Base-by-base conservation (phyloP, 768 basidiomycete species). In the Dioszegia crocea region DNA sequence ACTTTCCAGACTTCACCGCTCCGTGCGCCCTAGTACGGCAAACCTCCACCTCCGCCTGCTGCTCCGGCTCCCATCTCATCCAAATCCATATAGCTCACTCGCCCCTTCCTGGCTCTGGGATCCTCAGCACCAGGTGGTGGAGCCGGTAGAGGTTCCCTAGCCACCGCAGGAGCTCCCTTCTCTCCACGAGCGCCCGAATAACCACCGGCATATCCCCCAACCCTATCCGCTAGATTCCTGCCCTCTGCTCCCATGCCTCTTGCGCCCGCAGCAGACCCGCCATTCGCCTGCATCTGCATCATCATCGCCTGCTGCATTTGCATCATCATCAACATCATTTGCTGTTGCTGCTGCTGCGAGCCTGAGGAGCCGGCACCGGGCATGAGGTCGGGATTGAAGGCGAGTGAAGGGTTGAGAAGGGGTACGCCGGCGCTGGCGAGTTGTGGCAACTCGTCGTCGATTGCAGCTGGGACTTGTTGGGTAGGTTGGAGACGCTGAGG, bases 11-110 rank as follows among this genome's bases (percentile, higher is more conserved):
- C n/a, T n/a, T n/a, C n/a, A n/a, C n/a, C n/a, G n/a, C n/a, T n/a
- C n/a, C n/a, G n/a, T n/a, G n/a, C n/a, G n/a, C n/a, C n/a, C 33
- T 41, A 76, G 41, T 73, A 76, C 33, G 74, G 74, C 43, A 76
- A 50, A 17, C 74, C 67, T 27, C 70, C 75, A 68, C 60, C 73
- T 10, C 70, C 75, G 67, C 60, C 73, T 10, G 9, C 40, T 58
- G 84, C 69, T 84, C 83, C 76, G 84, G 86, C 36, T 83, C 86
- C 81, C 88, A 88, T 89, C 75, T 88, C 80, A 80, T 97, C 93
- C 86, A 96, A 89, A 78, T 97, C 93, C 74, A 91, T 86, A 73
- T 97, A 97, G 79, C 89, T 91, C 56, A 97, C 85, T 77, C 89
- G 84, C 78, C 86, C 88, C 44, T 89, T 89, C 31, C 86, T 88